Conservation (phyloP, 2,329 filamentous ascomycete genomes). For the Eutypa lata region DNA sequence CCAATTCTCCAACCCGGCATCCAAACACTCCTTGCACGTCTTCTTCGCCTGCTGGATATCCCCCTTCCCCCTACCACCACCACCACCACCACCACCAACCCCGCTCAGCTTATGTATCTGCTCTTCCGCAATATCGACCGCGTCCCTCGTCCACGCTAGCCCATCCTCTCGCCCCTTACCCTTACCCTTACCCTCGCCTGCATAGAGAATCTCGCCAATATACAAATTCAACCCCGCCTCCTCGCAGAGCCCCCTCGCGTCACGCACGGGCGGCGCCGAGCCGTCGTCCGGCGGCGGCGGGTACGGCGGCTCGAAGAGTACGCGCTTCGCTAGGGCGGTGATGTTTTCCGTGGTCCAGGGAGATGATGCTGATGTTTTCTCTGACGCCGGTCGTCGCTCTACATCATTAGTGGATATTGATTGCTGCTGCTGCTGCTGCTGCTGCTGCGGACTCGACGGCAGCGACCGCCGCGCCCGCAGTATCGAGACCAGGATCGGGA, state of each 20-base stretch:
- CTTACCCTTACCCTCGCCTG: slow-evolving; percentile 24
- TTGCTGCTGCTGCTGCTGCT: neutral
- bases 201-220: slow-evolving; percentile 90
- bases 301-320: slow-evolving; percentile 56
- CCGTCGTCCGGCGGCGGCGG: slow-evolving; percentile 70
- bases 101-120: slow-evolving; percentile 47
- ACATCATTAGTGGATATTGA: too few relatives aligned
- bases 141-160: slow-evolving; percentile 85
- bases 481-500: slow-evolving; percentile 83
- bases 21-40: slow-evolving; percentile 74
- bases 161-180: slow-evolving; percentile 59
- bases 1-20: slow-evolving; percentile 79
- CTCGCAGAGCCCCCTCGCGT: slow-evolving; percentile 67
- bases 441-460: slow-evolving; percentile 28
- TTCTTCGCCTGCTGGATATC: slow-evolving; percentile 46
- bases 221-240: slow-evolving; percentile 85
- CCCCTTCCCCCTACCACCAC: slow-evolving; percentile 22
- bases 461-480: slow-evolving; percentile 72
- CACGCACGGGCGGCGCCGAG: slow-evolving; percentile 62
- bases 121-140: slow-evolving; percentile 75
- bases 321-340: slow-evolving; percentile 22
- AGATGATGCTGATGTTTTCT: slow-evolving; percentile 10
- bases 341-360: slow-evolving; percentile 24
- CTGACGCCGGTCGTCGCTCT: too few relatives aligned
- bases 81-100: slow-evolving; percentile 10